A percentile compares a stretch with the other conserved stretches of the same genome.
Conservation (phyloP, 2,329 filamentous ascomycete species). For the Botrytis medusae region DNA sequence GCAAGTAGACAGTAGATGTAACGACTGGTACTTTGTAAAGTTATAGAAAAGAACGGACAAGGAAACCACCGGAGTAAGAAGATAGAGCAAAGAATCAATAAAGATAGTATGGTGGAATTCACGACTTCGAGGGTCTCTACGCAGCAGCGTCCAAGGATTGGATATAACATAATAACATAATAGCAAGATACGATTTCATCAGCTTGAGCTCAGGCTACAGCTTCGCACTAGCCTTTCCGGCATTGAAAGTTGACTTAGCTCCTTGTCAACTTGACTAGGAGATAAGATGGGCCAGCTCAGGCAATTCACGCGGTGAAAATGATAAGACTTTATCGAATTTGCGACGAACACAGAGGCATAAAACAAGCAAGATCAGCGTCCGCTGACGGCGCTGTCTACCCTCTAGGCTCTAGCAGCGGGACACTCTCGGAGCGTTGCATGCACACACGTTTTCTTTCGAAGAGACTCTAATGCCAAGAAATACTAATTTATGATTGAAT, state of each 20-base stretch:
- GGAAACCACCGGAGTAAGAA: neutral
- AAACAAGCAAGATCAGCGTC: conserved; percentile 1
- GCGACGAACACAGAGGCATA: neutral
- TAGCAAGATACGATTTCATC: neutral
- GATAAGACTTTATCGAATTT: neutral
- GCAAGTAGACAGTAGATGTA: neutral
- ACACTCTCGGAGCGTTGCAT: neutral
- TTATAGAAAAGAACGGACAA: neutral
- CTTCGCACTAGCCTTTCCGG: neutral
- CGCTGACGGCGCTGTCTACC: neutral
- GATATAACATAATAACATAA: neutral
- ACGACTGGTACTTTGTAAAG: neutral
- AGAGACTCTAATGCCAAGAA: neutral
- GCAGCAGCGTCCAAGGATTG: neutral
- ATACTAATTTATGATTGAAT: neutral
- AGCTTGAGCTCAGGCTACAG: neutral
- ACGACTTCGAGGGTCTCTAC: neutral
- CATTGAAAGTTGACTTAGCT: neutral
- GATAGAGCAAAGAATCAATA: neutral
- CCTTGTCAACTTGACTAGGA: conserved; percentile 1
- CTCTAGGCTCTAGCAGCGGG: neutral
- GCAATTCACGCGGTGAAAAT: neutral
- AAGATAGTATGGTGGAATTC: neutral
- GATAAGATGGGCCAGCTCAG: neutral
- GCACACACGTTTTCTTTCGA: neutral